A percentile compares a stretch with the other conserved stretches of the same genome.
Conservation (phyloP, 2,329 filamentous ascomycete species). For the Diplodia intermedia region DNA sequence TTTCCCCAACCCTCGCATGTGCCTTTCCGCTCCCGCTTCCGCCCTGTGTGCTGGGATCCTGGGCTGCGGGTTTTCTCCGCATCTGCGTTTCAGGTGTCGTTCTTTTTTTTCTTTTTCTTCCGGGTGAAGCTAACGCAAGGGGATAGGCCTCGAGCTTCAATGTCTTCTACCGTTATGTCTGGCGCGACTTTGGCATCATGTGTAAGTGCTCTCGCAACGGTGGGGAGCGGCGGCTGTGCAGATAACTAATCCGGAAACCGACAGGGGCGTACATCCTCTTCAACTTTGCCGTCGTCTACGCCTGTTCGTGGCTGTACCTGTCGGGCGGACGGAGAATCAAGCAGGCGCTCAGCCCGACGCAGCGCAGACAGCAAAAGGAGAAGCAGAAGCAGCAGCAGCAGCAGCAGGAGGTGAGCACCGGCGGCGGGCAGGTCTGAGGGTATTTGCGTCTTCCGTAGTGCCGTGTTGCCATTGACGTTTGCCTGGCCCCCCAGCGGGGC, state of each 20-base stretch:
- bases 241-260: not conserved
- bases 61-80: slow-evolving; percentile 4
- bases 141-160: slow-evolving; percentile 58
- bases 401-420: slow-evolving; percentile 1
- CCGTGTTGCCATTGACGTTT: slow-evolving; percentile 4
- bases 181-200: slow-evolving; percentile 71
- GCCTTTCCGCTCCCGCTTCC: slow-evolving; percentile 17
- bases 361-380: slow-evolving; percentile 22
- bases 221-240: slow-evolving; percentile 16
- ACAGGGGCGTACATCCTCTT: slow-evolving; percentile 64
- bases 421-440: slow-evolving; percentile 19
- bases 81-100: not conserved
- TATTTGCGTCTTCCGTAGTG: not conserved
- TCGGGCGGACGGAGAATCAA: slow-evolving; percentile 49
- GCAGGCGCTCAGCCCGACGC: slow-evolving; percentile 15
- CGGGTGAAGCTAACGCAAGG: slow-evolving; percentile 8
- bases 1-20: slow-evolving; percentile 16
- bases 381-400: slow-evolving; percentile 5
- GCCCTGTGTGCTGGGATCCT: not conserved
- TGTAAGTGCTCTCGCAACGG: slow-evolving; percentile 43
- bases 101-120: not conserved
- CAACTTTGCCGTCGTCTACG: slow-evolving; percentile 64
- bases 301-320: slow-evolving; percentile 63
- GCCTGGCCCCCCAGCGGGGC: slow-evolving; percentile 1
- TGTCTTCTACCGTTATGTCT: slow-evolving; percentile 66